A percentile compares a stretch with the other conserved stretches of the same genome.
Evolutionary conservation across 2,329 filamentous ascomycete genomes (phyloP).

Genomic region (Pestalotiopsis sp.): DNA sequence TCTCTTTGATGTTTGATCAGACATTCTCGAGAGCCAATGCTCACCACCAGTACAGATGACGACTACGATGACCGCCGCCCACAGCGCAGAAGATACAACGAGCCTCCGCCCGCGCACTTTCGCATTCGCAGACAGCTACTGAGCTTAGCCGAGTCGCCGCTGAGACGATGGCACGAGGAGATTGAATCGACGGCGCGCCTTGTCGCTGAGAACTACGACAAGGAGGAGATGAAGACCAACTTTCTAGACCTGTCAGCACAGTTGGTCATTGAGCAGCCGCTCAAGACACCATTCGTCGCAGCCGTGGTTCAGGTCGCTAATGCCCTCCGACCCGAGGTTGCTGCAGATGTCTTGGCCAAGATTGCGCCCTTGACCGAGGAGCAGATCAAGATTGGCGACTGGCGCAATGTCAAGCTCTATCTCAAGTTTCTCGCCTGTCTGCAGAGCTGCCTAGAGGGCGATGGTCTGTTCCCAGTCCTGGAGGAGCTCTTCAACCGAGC

Average conservation of each 20-base stretch:
- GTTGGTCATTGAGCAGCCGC: conserved; percentile 84
- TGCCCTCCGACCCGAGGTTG: conserved; percentile 73
- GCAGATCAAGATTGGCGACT: conserved; percentile 72
- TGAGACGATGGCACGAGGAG: conserved; percentile 79
- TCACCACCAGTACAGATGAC: conserved; percentile 55
- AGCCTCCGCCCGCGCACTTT: conserved; percentile 60
- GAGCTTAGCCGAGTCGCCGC: conserved; percentile 78
- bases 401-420: conserved; percentile 89
- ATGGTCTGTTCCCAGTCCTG: conserved; percentile 82
- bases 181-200: conserved; percentile 74
- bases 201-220: conserved; percentile 83
- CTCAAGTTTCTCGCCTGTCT: conserved; percentile 89
- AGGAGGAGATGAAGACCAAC: conserved; percentile 72
- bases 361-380: conserved; percentile 65
- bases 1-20: neutral
- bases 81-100: conserved; percentile 72
- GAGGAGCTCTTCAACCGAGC: conserved; percentile 90
- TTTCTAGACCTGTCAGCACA: conserved; percentile 77
- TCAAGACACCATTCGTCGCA: conserved; percentile 96
- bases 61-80: conserved; percentile 75
- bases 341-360: conserved; percentile 69
- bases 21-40: conserved; percentile 25
- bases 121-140: conserved; percentile 79
- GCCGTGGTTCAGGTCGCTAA: conserved; percentile 82
- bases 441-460: conserved; percentile 77